phyloP scores from a whole-genome alignment of 208 protist species.

The Leptomonas pyrrhocoris region DNA sequence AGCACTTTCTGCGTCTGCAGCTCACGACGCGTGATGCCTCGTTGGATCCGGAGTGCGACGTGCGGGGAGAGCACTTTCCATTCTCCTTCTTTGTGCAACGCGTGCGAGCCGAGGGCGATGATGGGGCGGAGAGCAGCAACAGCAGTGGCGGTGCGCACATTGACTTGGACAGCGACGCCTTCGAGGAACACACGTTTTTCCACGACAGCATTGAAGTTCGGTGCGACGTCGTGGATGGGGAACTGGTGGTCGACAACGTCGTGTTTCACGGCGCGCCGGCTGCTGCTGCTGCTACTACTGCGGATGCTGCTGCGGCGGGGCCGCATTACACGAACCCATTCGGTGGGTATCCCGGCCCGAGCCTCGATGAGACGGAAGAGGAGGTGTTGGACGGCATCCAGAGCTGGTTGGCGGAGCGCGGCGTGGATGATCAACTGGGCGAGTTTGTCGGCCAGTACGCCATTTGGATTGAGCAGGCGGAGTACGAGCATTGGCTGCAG shows the following conservation, averaged over 20 bases:
- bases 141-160: not conserved
- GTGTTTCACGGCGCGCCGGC: conserved; percentile 67
- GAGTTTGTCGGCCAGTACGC: conserved; percentile 85
- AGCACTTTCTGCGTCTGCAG: conserved; percentile 79
- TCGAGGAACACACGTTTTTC: conserved; percentile 54
- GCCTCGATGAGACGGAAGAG: conserved; percentile 81
- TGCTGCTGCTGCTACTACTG: too few relatives aligned
- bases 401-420: conserved; percentile 76
- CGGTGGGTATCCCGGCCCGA: conserved; percentile 76
- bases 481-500: conserved; percentile 89
- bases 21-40: conserved; percentile 81
- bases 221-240: conserved; percentile 81
- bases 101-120: conserved; percentile 7
- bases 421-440: conserved; percentile 81
- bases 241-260: conserved; percentile 73
- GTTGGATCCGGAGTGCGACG: conserved; percentile 85
- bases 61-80: conserved; percentile 85
- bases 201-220: conserved; percentile 76
- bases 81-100: conserved; percentile 85
- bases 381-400: conserved; percentile 84
- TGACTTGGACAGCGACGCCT: conserved; percentile 12
- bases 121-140: not conserved
- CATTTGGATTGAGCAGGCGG: conserved; percentile 81
- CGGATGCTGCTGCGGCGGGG: not conserved
- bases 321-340: conserved; percentile 68